These are phyloP conservation scores for Gossypium trilobum DNA, from an alignment of 441 rosid species.

Conservation along the genomic window DNA sequence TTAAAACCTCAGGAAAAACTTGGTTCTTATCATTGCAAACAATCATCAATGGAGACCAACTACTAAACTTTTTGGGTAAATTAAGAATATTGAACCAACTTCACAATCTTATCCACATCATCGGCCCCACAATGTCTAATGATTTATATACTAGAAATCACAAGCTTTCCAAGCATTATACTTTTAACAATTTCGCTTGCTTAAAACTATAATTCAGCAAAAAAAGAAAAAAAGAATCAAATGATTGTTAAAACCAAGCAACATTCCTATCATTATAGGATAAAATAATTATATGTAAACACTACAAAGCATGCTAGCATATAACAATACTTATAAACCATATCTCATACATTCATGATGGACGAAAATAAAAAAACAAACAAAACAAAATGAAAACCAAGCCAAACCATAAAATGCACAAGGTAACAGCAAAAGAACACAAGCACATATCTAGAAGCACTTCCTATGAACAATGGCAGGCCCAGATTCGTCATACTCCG, in stretches of 20 bases:
- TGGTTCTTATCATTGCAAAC: background rate
- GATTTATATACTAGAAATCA: background rate
- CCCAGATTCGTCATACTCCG: slow-evolving; percentile 29
- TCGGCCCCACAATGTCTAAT: background rate
- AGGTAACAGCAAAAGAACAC: background rate
- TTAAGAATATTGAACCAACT: background rate
- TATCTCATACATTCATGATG: background rate
- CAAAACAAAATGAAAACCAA: slow-evolving; percentile 2
- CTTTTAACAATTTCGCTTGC: no score
- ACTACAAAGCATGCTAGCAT: background rate
- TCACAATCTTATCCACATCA: background rate
- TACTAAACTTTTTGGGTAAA: background rate
- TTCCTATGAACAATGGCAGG: slow-evolving; percentile 31
- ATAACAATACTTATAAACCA: background rate
- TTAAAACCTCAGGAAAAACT: no score
- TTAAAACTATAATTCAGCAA: no score
- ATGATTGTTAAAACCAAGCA: background rate
- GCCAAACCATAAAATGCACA: slow-evolving; percentile 7
- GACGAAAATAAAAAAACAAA: background rate
- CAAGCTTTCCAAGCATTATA: background rate
- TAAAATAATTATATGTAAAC: background rate
- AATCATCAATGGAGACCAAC: background rate
- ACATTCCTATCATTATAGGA: background rate
- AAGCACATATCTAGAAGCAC: slow-evolving; percentile 23
- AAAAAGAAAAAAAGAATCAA: no score